Conservation (phyloP, 2,329 filamentous ascomycete species). For the Juglanconis oblonga region DNA sequence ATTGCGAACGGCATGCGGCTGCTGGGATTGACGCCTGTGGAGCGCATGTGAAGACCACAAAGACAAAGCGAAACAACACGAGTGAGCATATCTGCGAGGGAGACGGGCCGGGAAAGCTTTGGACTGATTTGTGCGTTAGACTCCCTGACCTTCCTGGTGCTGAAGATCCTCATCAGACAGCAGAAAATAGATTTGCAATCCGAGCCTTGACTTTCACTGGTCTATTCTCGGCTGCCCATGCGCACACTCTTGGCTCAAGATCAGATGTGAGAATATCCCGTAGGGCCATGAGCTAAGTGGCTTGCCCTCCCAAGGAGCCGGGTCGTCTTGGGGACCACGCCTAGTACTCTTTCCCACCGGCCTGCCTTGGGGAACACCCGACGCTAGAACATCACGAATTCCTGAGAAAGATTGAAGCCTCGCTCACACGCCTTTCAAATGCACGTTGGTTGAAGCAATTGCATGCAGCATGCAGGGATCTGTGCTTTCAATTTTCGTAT, state of each 20-base stretch:
- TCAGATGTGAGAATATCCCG: too few relatives aligned
- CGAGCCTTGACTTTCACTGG: too few relatives aligned
- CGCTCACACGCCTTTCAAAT: too few relatives aligned
- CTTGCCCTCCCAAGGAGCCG: neutral
- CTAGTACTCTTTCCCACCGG: neutral
- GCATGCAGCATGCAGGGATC: too few relatives aligned
- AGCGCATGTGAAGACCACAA: slow-evolving; percentile 40
- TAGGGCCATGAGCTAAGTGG: too few relatives aligned
- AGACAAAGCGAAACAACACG: neutral
- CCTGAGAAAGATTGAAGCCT: too few relatives aligned
- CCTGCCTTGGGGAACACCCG: neutral
- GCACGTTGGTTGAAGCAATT: too few relatives aligned
- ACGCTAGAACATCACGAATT: neutral
- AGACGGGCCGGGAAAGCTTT: too few relatives aligned
- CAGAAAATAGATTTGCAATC: neutral
- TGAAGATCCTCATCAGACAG: neutral
- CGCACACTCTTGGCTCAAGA: too few relatives aligned
- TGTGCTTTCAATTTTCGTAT: too few relatives aligned
- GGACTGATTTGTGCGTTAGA: neutral
- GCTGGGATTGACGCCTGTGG: slow-evolving; percentile 74
- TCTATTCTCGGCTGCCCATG: too few relatives aligned
- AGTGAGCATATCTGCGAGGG: neutral
- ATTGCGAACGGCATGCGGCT: slow-evolving; percentile 81
- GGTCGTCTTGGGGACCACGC: too few relatives aligned
- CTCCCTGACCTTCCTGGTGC: neutral